Conservation (phyloP, 1,139 yeast species). For the Magnusiomyces tetraspermus region DNA sequence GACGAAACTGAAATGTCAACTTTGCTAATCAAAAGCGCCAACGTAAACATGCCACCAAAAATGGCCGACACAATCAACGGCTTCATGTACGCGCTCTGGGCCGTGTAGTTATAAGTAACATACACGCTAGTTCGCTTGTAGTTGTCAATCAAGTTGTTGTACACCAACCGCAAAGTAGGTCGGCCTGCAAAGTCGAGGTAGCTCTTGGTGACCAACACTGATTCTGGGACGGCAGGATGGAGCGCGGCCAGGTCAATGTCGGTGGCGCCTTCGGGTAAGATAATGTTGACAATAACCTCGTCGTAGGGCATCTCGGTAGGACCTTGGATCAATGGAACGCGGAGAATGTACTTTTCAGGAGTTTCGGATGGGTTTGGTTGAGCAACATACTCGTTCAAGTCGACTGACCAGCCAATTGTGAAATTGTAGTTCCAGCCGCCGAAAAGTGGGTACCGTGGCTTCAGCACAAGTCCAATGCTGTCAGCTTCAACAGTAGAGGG, state of each 20-base stretch:
- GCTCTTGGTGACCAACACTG: conserved; percentile 31
- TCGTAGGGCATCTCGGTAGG: conserved; percentile 58
- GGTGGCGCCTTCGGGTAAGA: conserved; percentile 83
- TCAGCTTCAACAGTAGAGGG: conserved; percentile 23
- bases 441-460: conserved; percentile 85
- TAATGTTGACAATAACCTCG: conserved; percentile 49
- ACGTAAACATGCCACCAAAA: conserved; percentile 51
- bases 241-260: conserved; percentile 18
- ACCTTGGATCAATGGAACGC: conserved; percentile 67
- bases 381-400: conserved; percentile 42
- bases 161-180: conserved; percentile 58
- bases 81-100: conserved; percentile 47
- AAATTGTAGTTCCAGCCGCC: conserved; percentile 97
- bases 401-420: conserved; percentile 84
- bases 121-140: conserved; percentile 48
- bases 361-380: conserved; percentile 30
- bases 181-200: conserved; percentile 82
- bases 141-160: conserved; percentile 60
- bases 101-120: conserved; percentile 55
- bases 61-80: conserved; percentile 60
- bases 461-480: conserved; percentile 40
- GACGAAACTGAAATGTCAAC: conserved; percentile 31
- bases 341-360: conserved; percentile 50
- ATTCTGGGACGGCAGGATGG: conserved; percentile 30
- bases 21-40: conserved; percentile 43